These are phyloP conservation scores for Erodium maritimum DNA, from an alignment of 345 rosid species.

Conservation along the genomic window DNA sequence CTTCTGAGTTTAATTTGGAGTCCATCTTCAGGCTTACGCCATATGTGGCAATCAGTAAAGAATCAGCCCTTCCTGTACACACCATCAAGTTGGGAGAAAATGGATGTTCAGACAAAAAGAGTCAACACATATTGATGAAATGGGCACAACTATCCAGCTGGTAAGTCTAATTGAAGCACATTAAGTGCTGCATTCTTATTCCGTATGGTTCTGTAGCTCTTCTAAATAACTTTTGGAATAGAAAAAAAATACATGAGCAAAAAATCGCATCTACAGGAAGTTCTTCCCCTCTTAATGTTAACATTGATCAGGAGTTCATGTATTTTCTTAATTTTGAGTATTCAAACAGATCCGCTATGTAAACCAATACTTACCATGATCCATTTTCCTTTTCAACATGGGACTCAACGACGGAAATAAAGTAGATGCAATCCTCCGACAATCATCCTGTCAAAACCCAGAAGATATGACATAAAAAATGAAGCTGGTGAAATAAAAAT, in stretches of 20 bases:
- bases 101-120: neutral
- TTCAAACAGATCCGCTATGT: neutral
- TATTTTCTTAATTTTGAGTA: neutral
- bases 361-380: slow-evolving; percentile 44
- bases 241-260: too few relatives aligned
- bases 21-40: slow-evolving; percentile 45
- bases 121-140: neutral
- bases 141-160: neutral
- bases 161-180: neutral
- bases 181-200: neutral
- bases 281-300: too few relatives aligned
- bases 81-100: slow-evolving; percentile 1
- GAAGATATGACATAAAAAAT: slow-evolving; percentile 2
- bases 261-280: too few relatives aligned
- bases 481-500: neutral
- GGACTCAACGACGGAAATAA: slow-evolving; percentile 65
- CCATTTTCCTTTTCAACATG: slow-evolving; percentile 56
- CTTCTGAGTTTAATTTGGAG: neutral
- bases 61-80: slow-evolving; percentile 70
- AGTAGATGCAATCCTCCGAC: slow-evolving; percentile 58
- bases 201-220: neutral
- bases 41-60: slow-evolving; percentile 70
- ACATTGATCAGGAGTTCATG: too few relatives aligned
- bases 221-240: neutral
- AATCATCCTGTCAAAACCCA: slow-evolving; percentile 59